phyloP scores from a whole-genome alignment of 202 grass and related monocot species.

The Cymbopogon flexuosus region DNA sequence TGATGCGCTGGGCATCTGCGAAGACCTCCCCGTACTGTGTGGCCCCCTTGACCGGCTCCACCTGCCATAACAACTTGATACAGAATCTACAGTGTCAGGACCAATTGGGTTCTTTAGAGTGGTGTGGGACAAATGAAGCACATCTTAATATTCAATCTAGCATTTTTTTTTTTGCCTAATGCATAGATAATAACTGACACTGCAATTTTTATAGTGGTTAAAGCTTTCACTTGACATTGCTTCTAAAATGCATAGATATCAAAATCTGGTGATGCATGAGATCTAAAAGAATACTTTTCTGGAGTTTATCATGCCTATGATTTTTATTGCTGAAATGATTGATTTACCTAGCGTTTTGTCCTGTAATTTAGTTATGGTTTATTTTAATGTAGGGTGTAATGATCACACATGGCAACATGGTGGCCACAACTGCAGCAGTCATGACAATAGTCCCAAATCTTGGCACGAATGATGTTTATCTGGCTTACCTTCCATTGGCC shows the following conservation, averaged over 20 bases:
- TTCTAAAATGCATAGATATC: background rate
- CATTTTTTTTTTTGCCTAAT: background rate
- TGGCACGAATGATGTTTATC: constrained; percentile 60
- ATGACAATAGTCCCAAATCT: constrained; percentile 67
- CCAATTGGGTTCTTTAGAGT: background rate
- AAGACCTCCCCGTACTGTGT: too few relatives aligned
- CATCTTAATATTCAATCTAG: background rate
- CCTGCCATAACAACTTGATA: background rate
- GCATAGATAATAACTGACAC: background rate
- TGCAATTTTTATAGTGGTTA: background rate
- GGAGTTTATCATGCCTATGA: background rate
- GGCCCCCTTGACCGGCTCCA: too few relatives aligned
- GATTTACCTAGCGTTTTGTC: background rate
- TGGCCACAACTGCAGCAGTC: constrained; percentile 67
- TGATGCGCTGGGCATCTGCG: too few relatives aligned
- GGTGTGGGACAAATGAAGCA: background rate
- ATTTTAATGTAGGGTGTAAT: constrained; percentile 66
- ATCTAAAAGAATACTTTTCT: background rate
- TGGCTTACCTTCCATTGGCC: constrained; percentile 80
- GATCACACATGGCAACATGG: constrained; percentile 84
- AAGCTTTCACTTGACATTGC: background rate
- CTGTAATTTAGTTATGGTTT: constrained; percentile 1
- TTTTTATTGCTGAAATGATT: background rate
- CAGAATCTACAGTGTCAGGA: background rate
- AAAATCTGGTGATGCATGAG: background rate